Conservation (phyloP, 2,329 filamentous ascomycete genomes). For the Gnomoniopsis sp. region DNA sequence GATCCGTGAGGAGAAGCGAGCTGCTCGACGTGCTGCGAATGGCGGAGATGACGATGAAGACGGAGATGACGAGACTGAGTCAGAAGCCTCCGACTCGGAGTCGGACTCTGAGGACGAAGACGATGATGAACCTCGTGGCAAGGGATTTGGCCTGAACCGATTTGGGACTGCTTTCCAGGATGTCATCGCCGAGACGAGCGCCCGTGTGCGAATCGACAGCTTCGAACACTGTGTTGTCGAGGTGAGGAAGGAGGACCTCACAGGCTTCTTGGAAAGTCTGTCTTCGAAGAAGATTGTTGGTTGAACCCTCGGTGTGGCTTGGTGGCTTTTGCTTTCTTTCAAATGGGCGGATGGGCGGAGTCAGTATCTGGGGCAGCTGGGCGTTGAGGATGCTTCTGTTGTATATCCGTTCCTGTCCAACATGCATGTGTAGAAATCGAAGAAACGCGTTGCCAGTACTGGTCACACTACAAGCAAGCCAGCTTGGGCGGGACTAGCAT, state of each 20-base stretch:
- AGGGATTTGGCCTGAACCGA: slow-evolving; percentile 75
- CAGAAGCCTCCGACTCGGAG: slow-evolving; percentile 38
- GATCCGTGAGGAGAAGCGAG: slow-evolving; percentile 58
- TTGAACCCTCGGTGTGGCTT: slow-evolving; percentile 29
- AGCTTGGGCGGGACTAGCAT: background rate
- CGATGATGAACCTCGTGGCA: slow-evolving; percentile 49
- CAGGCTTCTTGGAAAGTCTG: slow-evolving; percentile 83
- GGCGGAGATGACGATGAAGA: slow-evolving; percentile 40
- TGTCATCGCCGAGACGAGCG: slow-evolving; percentile 86
- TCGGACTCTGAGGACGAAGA: slow-evolving; percentile 44
- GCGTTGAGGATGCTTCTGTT: slow-evolving; percentile 11
- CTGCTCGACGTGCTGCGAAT: slow-evolving; percentile 49
- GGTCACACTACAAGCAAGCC: background rate
- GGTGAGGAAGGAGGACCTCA: slow-evolving; percentile 92
- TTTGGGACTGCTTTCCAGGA: slow-evolving; percentile 97
- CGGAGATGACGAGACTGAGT: slow-evolving; percentile 48
- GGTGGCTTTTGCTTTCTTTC: background rate
- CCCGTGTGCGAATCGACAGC: slow-evolving; percentile 86
- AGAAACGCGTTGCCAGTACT: background rate
- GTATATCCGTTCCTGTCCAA: background rate
- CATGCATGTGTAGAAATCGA: background rate
- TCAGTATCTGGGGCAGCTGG: slow-evolving; percentile 11
- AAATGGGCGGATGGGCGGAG: background rate
- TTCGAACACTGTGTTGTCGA: slow-evolving; percentile 98
- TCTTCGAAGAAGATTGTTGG: slow-evolving; percentile 86